These are phyloP conservation scores for Heterotrichella gracilis DNA, from an alignment of 352 stramenopile species.

Conservation along the genomic window DNA sequence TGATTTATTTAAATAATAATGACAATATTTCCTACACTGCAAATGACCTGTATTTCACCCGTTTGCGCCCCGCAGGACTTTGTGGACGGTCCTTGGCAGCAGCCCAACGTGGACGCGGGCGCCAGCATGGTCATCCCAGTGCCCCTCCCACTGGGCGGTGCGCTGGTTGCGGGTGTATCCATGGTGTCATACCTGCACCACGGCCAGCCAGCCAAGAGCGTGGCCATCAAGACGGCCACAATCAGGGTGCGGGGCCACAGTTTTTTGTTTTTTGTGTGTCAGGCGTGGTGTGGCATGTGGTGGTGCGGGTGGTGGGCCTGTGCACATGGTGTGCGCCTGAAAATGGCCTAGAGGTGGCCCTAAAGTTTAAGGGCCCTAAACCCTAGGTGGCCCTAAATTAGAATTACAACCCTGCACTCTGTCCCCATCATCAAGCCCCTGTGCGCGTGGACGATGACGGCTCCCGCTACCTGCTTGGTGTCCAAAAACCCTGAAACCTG, in stretches of 20 bases:
- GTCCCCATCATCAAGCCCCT: no score
- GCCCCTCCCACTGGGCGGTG: constrained; percentile 35
- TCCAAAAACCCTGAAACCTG: constrained; percentile 22
- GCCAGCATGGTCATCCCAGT: constrained; percentile 48
- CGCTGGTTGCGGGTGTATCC: constrained; percentile 53
- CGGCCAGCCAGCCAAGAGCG: no score
- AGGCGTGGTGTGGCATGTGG: neutral
- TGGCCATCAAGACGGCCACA: neutral
- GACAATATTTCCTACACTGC: no score
- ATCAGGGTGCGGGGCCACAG: neutral
- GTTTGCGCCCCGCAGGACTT: no score
- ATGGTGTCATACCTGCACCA: constrained; percentile 49
- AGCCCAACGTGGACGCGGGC: constrained; percentile 44
- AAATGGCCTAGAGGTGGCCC: constrained; percentile 27
- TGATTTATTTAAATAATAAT: no score
- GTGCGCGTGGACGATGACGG: neutral
- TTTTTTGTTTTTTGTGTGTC: neutral
- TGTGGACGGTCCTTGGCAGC: constrained; percentile 26
- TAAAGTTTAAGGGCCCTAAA: no score
- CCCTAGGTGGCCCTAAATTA: no score
- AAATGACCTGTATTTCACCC: no score
- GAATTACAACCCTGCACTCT: no score
- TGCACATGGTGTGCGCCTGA: constrained; percentile 14
- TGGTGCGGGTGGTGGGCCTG: neutral
- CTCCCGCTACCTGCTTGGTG: neutral